phyloP scores from a whole-genome alignment of 1,139 yeast genomes.

The Geotrichum citri-aurantii region DNA sequence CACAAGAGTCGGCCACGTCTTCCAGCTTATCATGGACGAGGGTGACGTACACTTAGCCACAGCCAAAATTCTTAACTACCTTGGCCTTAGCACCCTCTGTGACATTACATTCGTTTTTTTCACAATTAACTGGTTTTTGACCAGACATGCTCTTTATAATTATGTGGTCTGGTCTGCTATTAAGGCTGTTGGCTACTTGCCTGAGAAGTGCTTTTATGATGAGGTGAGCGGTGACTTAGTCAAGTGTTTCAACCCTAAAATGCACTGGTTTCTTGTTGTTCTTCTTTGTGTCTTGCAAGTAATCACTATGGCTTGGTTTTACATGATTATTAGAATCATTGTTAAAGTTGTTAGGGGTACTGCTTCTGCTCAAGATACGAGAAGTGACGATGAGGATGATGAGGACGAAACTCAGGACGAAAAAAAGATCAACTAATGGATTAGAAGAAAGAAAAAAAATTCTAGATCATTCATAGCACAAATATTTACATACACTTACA shows the following conservation, averaged over 20 bases:
- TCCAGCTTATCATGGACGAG: slow-evolving; percentile 74
- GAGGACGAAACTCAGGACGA: neutral
- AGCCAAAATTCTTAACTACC: slow-evolving; percentile 75
- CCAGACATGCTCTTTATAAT: slow-evolving; percentile 72
- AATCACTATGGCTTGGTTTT: slow-evolving; percentile 68
- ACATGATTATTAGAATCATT: slow-evolving; percentile 64
- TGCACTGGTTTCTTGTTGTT: slow-evolving; percentile 48
- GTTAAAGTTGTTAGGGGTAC: slow-evolving; percentile 59
- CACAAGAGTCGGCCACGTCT: slow-evolving; percentile 72
- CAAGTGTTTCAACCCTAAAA: slow-evolving; percentile 54
- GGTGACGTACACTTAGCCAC: slow-evolving; percentile 66
- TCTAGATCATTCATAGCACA: neutral
- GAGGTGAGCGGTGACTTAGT: slow-evolving; percentile 27
- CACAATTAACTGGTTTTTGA: slow-evolving; percentile 59
- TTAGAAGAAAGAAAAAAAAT: neutral
- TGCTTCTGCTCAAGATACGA: slow-evolving; percentile 72
- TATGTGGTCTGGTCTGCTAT: slow-evolving; percentile 45
- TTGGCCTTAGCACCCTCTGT: slow-evolving; percentile 55
- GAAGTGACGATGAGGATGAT: slow-evolving; percentile 61
- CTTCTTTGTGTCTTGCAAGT: slow-evolving; percentile 64
- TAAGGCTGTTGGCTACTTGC: slow-evolving; percentile 29
- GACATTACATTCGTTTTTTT: slow-evolving; percentile 67
- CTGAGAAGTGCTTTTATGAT: slow-evolving; percentile 26
- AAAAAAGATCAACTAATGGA: neutral
- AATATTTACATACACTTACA: neutral